A percentile compares a stretch with the other conserved stretches of the same genome.
These are phyloP conservation scores for Populus tomentosa DNA, from an alignment of 441 rosid genomes.

Conservation along the genomic window DNA sequence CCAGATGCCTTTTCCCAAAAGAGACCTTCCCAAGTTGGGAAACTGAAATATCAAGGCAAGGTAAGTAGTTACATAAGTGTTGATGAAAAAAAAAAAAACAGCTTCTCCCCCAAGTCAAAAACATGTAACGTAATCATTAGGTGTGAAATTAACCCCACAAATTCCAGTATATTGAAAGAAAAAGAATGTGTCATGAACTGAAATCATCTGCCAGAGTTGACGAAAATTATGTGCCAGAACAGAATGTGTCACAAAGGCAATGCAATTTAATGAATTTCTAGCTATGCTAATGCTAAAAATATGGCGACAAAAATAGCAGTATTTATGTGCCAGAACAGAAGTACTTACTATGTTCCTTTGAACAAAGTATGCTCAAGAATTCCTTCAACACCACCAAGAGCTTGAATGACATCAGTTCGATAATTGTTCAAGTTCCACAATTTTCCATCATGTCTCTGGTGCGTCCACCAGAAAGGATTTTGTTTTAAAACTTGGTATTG, in stretches of 20 bases:
- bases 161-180: not conserved
- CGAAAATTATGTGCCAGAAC: not conserved
- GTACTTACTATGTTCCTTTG: conserved; percentile 95
- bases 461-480: conserved; percentile 99
- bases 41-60: conserved; percentile 40
- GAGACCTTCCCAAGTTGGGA: conserved; percentile 99
- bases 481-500: conserved; percentile 98
- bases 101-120: not conserved
- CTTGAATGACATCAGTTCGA: conserved; percentile 98
- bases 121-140: not conserved
- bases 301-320: not conserved
- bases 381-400: conserved; percentile 99
- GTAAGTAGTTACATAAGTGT: not conserved
- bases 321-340: not conserved
- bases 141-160: not conserved
- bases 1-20: conserved; percentile 99
- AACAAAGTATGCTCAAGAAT: conserved; percentile 95
- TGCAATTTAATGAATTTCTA: not conserved
- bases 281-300: not conserved
- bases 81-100: too few relatives aligned
- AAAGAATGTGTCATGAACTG: not conserved
- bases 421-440: conserved; percentile 98
- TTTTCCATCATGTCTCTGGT: conserved; percentile 99
- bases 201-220: not conserved
- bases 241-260: not conserved